Evolutionary conservation across 495 filamentous ascomycete species (phyloP).

Genomic region (Aspergillus diversus): DNA sequence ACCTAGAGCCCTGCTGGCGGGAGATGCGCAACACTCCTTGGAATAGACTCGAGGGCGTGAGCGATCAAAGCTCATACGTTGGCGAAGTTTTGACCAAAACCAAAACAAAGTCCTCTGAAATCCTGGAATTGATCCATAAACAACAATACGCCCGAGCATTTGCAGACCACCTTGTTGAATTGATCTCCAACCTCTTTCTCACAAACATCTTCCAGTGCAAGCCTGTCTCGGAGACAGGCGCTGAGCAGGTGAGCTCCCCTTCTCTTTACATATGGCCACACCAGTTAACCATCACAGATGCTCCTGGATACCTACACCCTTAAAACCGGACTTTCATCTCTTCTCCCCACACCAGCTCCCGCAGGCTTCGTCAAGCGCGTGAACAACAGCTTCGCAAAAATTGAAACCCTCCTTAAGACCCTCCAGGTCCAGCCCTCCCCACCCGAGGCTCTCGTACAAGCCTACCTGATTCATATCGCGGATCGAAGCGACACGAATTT

Average conservation of each 20-base stretch:
- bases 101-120: constrained; percentile 69
- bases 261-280: not conserved
- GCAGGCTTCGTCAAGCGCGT: constrained; percentile 84
- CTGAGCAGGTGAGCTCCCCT: constrained; percentile 72
- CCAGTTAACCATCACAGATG: constrained; percentile 58
- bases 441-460: constrained; percentile 92
- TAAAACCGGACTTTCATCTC: constrained; percentile 71
- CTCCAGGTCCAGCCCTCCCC: constrained; percentile 91
- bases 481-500: constrained; percentile 93
- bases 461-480: constrained; percentile 92
- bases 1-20: constrained; percentile 85
- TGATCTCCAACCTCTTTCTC: constrained; percentile 77
- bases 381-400: constrained; percentile 77
- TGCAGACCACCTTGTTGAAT: constrained; percentile 90
- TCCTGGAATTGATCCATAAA: constrained; percentile 80
- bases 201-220: constrained; percentile 83
- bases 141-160: constrained; percentile 93
- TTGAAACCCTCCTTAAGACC: constrained; percentile 93
- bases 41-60: constrained; percentile 91
- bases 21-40: constrained; percentile 98
- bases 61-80: constrained; percentile 93
- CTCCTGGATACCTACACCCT: constrained; percentile 91
- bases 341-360: constrained; percentile 51
- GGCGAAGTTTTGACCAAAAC: constrained; percentile 74
- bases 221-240: constrained; percentile 89